Base-by-base conservation (phyloP, 2,329 filamentous ascomycete genomes). In the Scytalidium sp. region DNA sequence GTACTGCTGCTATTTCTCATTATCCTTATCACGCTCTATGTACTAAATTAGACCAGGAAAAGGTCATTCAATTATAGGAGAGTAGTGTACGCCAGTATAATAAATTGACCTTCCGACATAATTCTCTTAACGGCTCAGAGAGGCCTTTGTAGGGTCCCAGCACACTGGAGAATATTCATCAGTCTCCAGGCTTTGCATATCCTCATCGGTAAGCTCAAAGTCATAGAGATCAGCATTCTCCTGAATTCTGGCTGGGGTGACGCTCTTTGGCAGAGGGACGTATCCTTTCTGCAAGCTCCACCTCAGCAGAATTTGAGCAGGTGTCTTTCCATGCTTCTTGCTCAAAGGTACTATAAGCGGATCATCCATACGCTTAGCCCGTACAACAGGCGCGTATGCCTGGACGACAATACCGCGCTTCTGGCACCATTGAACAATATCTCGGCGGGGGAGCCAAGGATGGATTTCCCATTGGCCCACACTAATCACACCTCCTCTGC, bases 401-500 rank as follows among this genome's bases (percentile, higher is more conserved):
- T 90, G 76, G 13, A 88, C 66, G 25, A 82, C 77, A 19, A 88
- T 72, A 52, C 76, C 75, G 17, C 82, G 75, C 66, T 84, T 75
- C 55, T 75, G 67, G 59, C 87, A 88, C 90, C 91, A 97, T 43
- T 80, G 73, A 8, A 85, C 83, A 53, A 97, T 90, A 62, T 96
- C 90, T 19, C 76, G 72, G n/a, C 91, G 78, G 8, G 84, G 77
- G 40, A 91, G 81, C 91, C 90, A 97, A 1, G 92, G 92, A 68
- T 97, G 92, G 10, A 97, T 72, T 70, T 97, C 92, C 69, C 87
- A 90, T 70, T 96, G 92, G 39, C 90, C 91, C 32, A 96, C 87
- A 53, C 85, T 87, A 61, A 96, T 79, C 39, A 89, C 73, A 20
- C 89, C 89, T 41, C 81, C 84, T 57, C 82, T 84, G 9, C 84